These are phyloP conservation scores for Metschnikowia cerradonensis DNA, from an alignment of 805 yeast species.

Conservation along the genomic window DNA sequence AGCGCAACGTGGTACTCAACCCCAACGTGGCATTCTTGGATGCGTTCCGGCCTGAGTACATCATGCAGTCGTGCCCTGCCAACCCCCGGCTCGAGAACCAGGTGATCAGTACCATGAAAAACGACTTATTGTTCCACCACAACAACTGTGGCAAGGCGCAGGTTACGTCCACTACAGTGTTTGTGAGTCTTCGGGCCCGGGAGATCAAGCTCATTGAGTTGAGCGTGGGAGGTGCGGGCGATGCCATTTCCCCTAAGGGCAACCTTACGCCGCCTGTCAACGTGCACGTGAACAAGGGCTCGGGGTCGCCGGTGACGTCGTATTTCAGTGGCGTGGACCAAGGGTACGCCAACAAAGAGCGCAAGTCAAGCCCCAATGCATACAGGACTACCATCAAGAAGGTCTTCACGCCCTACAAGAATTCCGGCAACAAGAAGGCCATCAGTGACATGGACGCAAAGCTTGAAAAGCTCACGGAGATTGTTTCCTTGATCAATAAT, in stretches of 20 bases:
- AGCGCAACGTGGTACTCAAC: slow-evolving; percentile 16
- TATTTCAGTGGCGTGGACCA: slow-evolving; percentile 6
- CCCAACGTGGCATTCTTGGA: slow-evolving; percentile 44
- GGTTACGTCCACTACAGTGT: slow-evolving; percentile 35
- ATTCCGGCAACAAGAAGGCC: slow-evolving; percentile 28
- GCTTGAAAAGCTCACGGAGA: slow-evolving; percentile 25
- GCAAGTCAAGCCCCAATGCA: slow-evolving; percentile 9
- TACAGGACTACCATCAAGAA: slow-evolving; percentile 37
- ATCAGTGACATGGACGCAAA: slow-evolving; percentile 25
- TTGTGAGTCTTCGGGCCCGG: slow-evolving; percentile 41
- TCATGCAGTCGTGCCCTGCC: slow-evolving; percentile 52
- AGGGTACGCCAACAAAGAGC: slow-evolving; percentile 5
- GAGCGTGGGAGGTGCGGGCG: slow-evolving; percentile 22
- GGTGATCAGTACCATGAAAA: slow-evolving; percentile 49
- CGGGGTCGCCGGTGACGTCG: slow-evolving; percentile 10
- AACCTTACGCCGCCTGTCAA: slow-evolving; percentile 5
- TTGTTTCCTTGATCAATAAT: slow-evolving; percentile 17
- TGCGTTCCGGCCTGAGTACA: slow-evolving; percentile 50
- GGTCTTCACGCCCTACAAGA: slow-evolving; percentile 32
- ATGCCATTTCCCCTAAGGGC: slow-evolving; percentile 1
- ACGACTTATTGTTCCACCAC: slow-evolving; percentile 44
- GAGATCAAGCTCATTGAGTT: slow-evolving; percentile 44
- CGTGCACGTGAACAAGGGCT: slow-evolving; percentile 1
- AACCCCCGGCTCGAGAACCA: slow-evolving; percentile 47
- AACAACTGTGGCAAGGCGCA: slow-evolving; percentile 30